Evolutionary conservation across 768 basidiomycete species (phyloP).

Genomic region (Auricularia sp.): DNA sequence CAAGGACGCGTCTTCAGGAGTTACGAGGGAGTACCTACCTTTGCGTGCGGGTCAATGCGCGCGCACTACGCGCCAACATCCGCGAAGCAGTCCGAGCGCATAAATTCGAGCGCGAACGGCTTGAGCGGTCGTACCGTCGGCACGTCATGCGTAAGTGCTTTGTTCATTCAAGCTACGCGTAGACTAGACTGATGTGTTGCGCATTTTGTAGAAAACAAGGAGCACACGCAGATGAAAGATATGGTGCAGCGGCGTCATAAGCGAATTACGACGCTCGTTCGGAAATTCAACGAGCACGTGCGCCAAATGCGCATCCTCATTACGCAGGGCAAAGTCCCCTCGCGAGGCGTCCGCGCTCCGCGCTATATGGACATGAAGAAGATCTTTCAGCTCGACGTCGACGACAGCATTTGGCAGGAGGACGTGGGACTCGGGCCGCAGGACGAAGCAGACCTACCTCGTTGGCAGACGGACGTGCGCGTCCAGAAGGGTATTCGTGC

Average conservation of each 20-base stretch:
- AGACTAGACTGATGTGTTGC: background rate
- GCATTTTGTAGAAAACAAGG: background rate
- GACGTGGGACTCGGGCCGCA: background rate
- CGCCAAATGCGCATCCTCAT: background rate
- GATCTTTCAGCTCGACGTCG: background rate
- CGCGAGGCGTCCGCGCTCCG: background rate
- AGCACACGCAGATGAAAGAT: background rate
- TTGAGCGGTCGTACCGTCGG: background rate
- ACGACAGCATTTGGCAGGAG: background rate
- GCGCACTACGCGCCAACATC: background rate
- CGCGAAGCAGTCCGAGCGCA: background rate
- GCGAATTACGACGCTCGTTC: background rate
- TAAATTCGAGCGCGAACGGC: background rate
- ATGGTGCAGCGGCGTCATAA: background rate
- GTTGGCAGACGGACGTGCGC: background rate
- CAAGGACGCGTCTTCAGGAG: background rate
- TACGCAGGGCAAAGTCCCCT: background rate
- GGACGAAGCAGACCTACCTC: background rate
- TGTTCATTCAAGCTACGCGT: no score
- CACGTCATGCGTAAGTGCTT: background rate
- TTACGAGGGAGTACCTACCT: background rate
- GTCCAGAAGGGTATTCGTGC: background rate
- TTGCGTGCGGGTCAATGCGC: background rate
- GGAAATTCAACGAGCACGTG: background rate
- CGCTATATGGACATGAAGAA: background rate